phyloP scores from a whole-genome alignment of 208 protist species.

The Polymyxa betae region DNA sequence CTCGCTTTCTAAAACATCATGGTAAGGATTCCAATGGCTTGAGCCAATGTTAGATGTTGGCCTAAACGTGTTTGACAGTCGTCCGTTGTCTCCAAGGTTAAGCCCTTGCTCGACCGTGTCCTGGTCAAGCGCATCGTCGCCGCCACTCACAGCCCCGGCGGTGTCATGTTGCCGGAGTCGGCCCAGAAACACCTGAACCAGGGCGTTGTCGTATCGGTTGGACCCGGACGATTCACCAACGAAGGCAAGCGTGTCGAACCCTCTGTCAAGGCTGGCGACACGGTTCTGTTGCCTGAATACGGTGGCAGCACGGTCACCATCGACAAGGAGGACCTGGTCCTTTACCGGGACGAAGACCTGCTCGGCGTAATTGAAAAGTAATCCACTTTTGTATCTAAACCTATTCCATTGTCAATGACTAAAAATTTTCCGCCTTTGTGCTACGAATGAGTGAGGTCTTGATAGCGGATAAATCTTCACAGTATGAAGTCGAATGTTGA shows the following conservation, averaged over 20 bases:
- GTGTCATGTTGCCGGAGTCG: slow-evolving; percentile 64
- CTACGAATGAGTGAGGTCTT: too few relatives aligned
- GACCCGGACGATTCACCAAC: slow-evolving; percentile 59
- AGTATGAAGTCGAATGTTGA: too few relatives aligned
- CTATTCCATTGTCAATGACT: too few relatives aligned
- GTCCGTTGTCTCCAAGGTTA: slow-evolving; percentile 50
- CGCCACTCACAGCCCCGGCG: slow-evolving; percentile 57
- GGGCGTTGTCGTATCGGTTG: slow-evolving; percentile 64
- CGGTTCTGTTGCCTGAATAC: slow-evolving; percentile 68
- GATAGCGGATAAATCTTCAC: too few relatives aligned
- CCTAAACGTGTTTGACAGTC: too few relatives aligned
- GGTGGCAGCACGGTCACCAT: slow-evolving; percentile 61
- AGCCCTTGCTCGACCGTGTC: slow-evolving; percentile 42
- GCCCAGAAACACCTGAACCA: slow-evolving; percentile 62
- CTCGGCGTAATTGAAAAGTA: slow-evolving; percentile 65
- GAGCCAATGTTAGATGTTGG: too few relatives aligned
- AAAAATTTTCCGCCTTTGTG: too few relatives aligned
- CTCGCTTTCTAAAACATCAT: too few relatives aligned
- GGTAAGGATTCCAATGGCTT: too few relatives aligned
- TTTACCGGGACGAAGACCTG: slow-evolving; percentile 66
- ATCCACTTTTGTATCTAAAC: too few relatives aligned
- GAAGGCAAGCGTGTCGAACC: slow-evolving; percentile 60
- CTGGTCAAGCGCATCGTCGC: slow-evolving; percentile 61
- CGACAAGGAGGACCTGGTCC: slow-evolving; percentile 61
- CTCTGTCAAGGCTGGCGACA: slow-evolving; percentile 64